Base-by-base conservation (phyloP, 1,284 basidiomycete species). In the Ustilago xerochloae region DNA sequence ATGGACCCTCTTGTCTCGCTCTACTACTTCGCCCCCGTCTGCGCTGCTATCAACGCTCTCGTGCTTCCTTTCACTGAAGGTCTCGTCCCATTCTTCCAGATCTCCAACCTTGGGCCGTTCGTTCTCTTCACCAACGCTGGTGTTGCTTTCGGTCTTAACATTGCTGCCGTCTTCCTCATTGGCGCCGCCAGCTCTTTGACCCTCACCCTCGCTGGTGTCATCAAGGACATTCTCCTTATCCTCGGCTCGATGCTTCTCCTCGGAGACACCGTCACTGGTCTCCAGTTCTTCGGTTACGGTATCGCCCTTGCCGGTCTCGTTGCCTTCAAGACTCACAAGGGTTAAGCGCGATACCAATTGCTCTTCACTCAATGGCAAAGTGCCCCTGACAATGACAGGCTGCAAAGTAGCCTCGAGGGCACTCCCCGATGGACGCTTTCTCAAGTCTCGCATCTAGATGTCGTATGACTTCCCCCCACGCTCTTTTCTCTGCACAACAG, bases 1-100 rank as follows among this genome's bases (percentile, higher is more conserved):
- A 84, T 97, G 94, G 93, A 97, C 85, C 95, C 95, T 3, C 89
- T 97, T 29, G 93, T 96, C 26, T 97, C 93, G 32, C 87, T 98
- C 59, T 93, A 97, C 87, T 98, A 97, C 88, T 84, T 86, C 66
- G 80, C 81, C 2, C 85, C 84, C 55, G 87, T 98, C 58, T 98
- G 96, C 84, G 94, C 95, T 1, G 85, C 88, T 65, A 91, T 98
- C 87, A 98, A 97, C 86, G 88, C 93, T 35, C 82, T 88, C 59
- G 87, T 95, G 62, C 85, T 97, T 28, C 92, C 93, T 26, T 92
- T 97, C 86, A 92, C 91, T 1, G 94, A 97, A 86, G 94, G 95
- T 8, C 86, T 95, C 22, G 91, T 88, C 59, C 95, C 95, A 0
- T 93, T 97, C 87, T 90, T 90, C 81, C 89, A 90, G 64, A 86